These are phyloP conservation scores for Aspergillus tanneri DNA, from an alignment of 2,329 filamentous ascomycete genomes.

Conservation along the genomic window DNA sequence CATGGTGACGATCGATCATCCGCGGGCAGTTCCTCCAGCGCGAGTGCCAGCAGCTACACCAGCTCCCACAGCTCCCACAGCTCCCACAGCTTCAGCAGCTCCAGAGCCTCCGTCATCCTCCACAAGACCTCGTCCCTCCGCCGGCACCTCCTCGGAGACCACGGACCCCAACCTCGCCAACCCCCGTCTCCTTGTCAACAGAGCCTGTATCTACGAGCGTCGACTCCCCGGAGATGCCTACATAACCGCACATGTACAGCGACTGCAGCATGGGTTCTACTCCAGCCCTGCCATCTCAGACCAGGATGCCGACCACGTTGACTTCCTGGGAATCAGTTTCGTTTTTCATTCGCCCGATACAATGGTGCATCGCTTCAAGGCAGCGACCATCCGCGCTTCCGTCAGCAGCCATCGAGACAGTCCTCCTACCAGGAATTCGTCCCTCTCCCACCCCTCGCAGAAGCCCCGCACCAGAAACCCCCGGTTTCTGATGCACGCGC, in stretches of 20 bases:
- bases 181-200: slow-evolving; percentile 38
- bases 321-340: slow-evolving; percentile 51
- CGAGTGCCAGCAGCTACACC: neutral
- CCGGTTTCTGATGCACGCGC: slow-evolving; percentile 51
- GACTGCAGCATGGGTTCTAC: slow-evolving; percentile 52
- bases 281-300: slow-evolving; percentile 46
- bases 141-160: neutral
- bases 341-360: slow-evolving; percentile 51
- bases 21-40: neutral
- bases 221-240: slow-evolving; percentile 49
- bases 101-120: slow-evolving; percentile 1
- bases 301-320: slow-evolving; percentile 43
- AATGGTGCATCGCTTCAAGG: slow-evolving; percentile 48
- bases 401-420: slow-evolving; percentile 15
- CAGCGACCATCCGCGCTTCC: slow-evolving; percentile 46
- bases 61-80: slow-evolving; percentile 1
- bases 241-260: slow-evolving; percentile 51
- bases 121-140: slow-evolving; percentile 1
- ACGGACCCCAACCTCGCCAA: slow-evolving; percentile 40
- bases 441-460: slow-evolving; percentile 5
- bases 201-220: slow-evolving; percentile 51
- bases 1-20: slow-evolving; percentile 13
- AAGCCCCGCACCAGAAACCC: slow-evolving; percentile 31
- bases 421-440: neutral
- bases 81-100: neutral